Percentiles rank a stretch among this genome's conserved stretches.
These are phyloP conservation scores for Aspergillus cavernicola DNA, from an alignment of 495 filamentous ascomycete genomes.

Conservation along the genomic window DNA sequence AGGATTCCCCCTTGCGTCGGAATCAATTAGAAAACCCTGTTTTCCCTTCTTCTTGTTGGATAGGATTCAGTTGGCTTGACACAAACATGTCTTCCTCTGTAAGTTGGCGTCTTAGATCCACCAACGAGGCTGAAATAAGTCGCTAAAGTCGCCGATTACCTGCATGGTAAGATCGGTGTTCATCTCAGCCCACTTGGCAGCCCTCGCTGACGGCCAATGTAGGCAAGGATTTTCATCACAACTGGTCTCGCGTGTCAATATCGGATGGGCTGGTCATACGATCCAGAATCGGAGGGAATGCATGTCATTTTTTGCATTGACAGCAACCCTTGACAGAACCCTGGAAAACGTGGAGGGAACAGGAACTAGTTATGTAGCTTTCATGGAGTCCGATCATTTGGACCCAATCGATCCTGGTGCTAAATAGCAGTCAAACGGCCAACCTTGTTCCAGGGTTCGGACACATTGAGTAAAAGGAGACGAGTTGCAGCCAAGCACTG, in stretches of 20 bases:
- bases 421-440: too few relatives aligned
- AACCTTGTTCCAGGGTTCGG: too few relatives aligned
- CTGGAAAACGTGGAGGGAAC: not conserved
- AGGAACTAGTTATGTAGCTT: too few relatives aligned
- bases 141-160: not conserved
- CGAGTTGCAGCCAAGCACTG: too few relatives aligned
- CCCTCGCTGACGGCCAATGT: not conserved
- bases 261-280: not conserved
- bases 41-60: too few relatives aligned
- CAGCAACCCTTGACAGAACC: not conserved
- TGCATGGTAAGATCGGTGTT: not conserved
- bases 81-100: too few relatives aligned
- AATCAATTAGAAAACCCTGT: too few relatives aligned
- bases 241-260: not conserved
- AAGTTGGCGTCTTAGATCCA: too few relatives aligned
- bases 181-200: not conserved
- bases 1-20: too few relatives aligned
- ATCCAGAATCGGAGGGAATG: not conserved
- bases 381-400: too few relatives aligned
- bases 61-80: too few relatives aligned
- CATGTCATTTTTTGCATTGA: not conserved
- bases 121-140: not conserved
- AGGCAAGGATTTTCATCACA: not conserved
- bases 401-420: too few relatives aligned
- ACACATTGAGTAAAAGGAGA: not conserved